These are phyloP conservation scores for Ichthyophthirius multifiliis DNA, from an alignment of 169 alveolate genomes.

Conservation along the genomic window DNA sequence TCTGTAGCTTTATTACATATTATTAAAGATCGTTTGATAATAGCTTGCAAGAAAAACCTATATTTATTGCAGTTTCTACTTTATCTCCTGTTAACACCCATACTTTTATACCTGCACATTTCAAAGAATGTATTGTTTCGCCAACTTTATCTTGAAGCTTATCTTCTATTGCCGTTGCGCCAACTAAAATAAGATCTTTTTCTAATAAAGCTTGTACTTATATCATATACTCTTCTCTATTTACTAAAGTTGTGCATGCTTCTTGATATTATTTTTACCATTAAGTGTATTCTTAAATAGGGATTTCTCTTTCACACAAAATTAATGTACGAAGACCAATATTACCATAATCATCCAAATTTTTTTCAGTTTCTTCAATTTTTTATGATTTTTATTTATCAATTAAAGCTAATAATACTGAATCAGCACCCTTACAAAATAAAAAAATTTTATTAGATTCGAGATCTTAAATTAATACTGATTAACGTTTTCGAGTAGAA, in stretches of 20 bases:
- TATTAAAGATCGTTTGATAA: slow-evolving; percentile 43
- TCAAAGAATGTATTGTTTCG: slow-evolving; percentile 60
- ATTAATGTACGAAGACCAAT: slow-evolving; percentile 55
- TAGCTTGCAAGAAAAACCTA: slow-evolving; percentile 83
- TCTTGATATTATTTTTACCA: slow-evolving; percentile 53
- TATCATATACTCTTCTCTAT: slow-evolving; percentile 66
- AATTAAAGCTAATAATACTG: slow-evolving; percentile 54
- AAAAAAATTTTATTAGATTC: slow-evolving; percentile 51
- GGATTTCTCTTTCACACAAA: slow-evolving; percentile 48
- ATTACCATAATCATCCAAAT: slow-evolving; percentile 67
- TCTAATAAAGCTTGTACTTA: slow-evolving; percentile 69
- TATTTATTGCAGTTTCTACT: slow-evolving; percentile 87
- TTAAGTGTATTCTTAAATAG: slow-evolving; percentile 32
- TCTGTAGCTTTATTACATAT: slow-evolving; percentile 3
- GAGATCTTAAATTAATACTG: slow-evolving; percentile 85
- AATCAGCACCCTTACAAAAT: slow-evolving; percentile 86
- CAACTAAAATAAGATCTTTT: slow-evolving; percentile 59
- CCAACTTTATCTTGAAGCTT: slow-evolving; percentile 69
- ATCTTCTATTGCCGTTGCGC: slow-evolving; percentile 84
- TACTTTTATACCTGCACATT: slow-evolving; percentile 81
- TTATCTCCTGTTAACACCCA: slow-evolving; percentile 92
- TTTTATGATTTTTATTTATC: background rate
- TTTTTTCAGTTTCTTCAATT: slow-evolving; percentile 45
- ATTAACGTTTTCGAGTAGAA: slow-evolving; percentile 93
- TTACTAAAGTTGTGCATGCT: slow-evolving; percentile 63